Evolutionary conservation across 768 basidiomycete species (phyloP).

Genomic region (Russula sp.): DNA sequence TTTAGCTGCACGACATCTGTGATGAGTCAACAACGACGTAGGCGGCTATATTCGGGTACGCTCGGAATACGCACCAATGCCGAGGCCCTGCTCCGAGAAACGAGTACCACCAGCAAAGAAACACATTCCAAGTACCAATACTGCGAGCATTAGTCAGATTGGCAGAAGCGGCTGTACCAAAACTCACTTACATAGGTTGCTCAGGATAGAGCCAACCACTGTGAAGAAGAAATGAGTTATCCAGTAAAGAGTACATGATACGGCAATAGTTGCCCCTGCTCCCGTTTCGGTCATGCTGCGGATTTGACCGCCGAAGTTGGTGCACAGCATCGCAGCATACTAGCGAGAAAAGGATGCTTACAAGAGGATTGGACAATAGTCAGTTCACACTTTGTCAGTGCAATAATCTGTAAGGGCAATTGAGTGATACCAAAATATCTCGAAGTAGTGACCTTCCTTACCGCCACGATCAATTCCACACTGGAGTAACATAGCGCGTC

Average conservation of each 20-base stretch:
- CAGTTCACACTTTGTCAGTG: conserved; percentile 45
- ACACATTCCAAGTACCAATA: conserved; percentile 82
- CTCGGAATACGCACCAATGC: conserved; percentile 51
- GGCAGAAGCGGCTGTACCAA: neutral
- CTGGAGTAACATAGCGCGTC: conserved; percentile 29
- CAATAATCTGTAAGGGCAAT: conserved; percentile 41
- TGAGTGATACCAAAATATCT: conserved; percentile 22
- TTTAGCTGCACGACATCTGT: conserved; percentile 65
- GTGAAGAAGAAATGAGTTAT: neutral
- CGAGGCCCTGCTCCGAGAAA: conserved; percentile 79
- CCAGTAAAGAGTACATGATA: neutral
- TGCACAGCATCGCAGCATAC: neutral
- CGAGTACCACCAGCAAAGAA: conserved; percentile 81
- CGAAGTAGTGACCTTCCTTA: conserved; percentile 30
- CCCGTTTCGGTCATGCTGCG: neutral
- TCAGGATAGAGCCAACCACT: conserved; percentile 49
- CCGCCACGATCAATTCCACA: conserved; percentile 45
- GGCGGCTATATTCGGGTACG: neutral
- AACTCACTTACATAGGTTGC: conserved; percentile 41
- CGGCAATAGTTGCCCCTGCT: neutral
- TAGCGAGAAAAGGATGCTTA: conserved; percentile 31
- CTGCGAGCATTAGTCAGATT: conserved; percentile 37
- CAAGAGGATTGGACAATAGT: conserved; percentile 46
- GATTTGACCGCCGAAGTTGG: too few relatives aligned
- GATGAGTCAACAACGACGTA: neutral